Percentiles rank a stretch among this genome's conserved stretches.
Conservation (phyloP, 768 basidiomycete species). For the Tulasnella sp. region DNA sequence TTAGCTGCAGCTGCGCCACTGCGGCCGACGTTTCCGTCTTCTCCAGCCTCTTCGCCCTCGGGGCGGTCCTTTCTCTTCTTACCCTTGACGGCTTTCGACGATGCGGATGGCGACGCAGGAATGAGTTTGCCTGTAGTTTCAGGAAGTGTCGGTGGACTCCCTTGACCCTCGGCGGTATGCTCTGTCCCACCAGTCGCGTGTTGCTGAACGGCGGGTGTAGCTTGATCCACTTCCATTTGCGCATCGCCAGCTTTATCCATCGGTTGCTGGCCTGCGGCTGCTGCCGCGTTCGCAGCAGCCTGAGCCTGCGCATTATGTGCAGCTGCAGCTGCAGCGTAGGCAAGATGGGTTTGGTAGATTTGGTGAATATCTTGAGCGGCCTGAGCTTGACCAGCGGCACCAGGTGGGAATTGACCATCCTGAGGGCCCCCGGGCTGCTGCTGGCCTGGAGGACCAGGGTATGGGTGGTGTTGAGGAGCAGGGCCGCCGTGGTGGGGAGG, state of each 20-base stretch:
- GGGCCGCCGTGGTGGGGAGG: slow-evolving; percentile 29
- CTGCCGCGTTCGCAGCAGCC: background rate
- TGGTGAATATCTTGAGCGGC: slow-evolving; percentile 24
- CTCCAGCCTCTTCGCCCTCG: background rate
- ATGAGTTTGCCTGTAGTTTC: slow-evolving; percentile 5
- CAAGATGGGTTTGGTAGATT: slow-evolving; percentile 24
- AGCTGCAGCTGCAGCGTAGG: background rate
- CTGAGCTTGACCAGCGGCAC: slow-evolving; percentile 9
- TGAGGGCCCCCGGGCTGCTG: slow-evolving; percentile 3
- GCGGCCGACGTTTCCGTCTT: slow-evolving; percentile 10
- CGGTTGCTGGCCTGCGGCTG: background rate
- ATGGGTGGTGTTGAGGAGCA: slow-evolving; percentile 29
- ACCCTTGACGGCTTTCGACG: background rate
- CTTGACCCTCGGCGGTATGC: background rate
- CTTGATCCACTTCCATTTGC: slow-evolving; percentile 9
- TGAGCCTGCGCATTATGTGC: background rate
- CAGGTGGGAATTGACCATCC: slow-evolving; percentile 29
- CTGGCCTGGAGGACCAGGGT: slow-evolving; percentile 20
- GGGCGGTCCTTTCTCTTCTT: background rate
- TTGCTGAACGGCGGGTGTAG: background rate
- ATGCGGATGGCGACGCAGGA: background rate
- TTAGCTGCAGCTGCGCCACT: slow-evolving; percentile 9
- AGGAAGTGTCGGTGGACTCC: background rate
- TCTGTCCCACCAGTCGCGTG: background rate
- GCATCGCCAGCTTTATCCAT: slow-evolving; percentile 9